Percentiles rank a stretch among this genome's conserved stretches.
These are phyloP conservation scores for Cordyceps pruinosa DNA, from an alignment of 2,329 filamentous ascomycete species.

Conservation along the genomic window DNA sequence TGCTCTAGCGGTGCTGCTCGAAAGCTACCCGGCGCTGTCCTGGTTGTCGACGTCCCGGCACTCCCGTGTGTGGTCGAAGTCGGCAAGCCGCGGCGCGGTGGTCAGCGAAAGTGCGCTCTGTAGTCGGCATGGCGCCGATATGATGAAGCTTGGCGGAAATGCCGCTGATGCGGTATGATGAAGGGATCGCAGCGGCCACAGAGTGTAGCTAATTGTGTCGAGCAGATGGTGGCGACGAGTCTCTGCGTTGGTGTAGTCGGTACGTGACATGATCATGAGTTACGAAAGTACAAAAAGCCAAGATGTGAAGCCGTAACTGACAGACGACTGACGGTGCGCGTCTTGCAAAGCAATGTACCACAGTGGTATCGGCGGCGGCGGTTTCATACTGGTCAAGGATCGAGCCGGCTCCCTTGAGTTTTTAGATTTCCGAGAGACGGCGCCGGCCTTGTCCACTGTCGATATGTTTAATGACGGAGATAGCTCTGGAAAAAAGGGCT, in stretches of 20 bases:
- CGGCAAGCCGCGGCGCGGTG: slow-evolving; percentile 44
- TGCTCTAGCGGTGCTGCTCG: neutral
- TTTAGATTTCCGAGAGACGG: slow-evolving; percentile 80
- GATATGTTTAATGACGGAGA: slow-evolving; percentile 73
- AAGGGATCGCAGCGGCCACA: slow-evolving; percentile 14
- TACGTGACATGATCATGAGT: slow-evolving; percentile 13
- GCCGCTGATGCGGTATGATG: slow-evolving; percentile 60
- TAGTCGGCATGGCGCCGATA: slow-evolving; percentile 49
- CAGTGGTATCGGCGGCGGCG: slow-evolving; percentile 67
- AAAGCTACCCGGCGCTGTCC: neutral
- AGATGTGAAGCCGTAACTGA: neutral
- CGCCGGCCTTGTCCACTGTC: slow-evolving; percentile 68
- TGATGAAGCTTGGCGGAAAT: slow-evolving; percentile 54
- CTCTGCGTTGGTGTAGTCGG: neutral
- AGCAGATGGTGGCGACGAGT: neutral
- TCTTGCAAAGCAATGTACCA: slow-evolving; percentile 60
- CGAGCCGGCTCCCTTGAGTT: slow-evolving; percentile 64
- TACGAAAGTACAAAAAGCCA: slow-evolving; percentile 42
- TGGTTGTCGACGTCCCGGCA: neutral
- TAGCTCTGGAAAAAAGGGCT: slow-evolving; percentile 37
- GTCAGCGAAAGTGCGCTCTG: slow-evolving; percentile 54
- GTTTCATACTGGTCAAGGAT: slow-evolving; percentile 65
- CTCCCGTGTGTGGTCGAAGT: neutral
- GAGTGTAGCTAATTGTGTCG: neutral
- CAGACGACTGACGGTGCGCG: slow-evolving; percentile 32